phyloP scores from a whole-genome alignment of 2,329 filamentous ascomycete genomes.

The Rosellinia necatrix region DNA sequence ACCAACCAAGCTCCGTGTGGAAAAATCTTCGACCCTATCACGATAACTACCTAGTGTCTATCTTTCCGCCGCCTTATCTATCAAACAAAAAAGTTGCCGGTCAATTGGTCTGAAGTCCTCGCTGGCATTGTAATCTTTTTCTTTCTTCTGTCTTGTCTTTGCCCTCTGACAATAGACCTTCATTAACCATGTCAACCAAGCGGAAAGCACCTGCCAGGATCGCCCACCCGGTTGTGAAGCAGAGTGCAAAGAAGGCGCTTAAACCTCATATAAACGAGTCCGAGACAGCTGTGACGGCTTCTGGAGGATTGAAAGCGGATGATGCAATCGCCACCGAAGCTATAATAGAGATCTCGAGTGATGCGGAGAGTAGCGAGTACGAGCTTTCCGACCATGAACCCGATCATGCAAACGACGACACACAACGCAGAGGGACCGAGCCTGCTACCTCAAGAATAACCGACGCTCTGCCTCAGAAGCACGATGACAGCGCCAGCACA shows the following conservation, averaged over 20 bases:
- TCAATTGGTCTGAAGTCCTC: conserved; percentile 10
- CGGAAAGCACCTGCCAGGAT: conserved; percentile 63
- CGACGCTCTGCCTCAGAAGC: conserved; percentile 29
- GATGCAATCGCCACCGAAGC: conserved; percentile 42
- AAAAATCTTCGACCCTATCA: conserved; percentile 28
- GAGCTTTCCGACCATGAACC: conserved; percentile 52
- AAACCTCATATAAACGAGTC: conserved; percentile 62
- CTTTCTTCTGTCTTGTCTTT: background rate
- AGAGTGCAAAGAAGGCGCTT: conserved; percentile 55
- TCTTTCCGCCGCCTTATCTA: conserved; percentile 20
- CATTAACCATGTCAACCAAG: conserved; percentile 59
- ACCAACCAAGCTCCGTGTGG: conserved; percentile 12
- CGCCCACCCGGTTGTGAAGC: conserved; percentile 58
- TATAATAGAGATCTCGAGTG: conserved; percentile 63
- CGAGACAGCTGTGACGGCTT: conserved; percentile 56
- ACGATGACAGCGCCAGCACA: conserved; percentile 35
- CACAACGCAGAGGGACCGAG: conserved; percentile 9
- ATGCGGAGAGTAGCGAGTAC: conserved; percentile 53
- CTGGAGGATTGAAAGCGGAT: conserved; percentile 46
- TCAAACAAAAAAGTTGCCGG: conserved; percentile 27
- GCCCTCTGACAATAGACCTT: background rate
- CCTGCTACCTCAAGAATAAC: conserved; percentile 12
- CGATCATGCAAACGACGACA: conserved; percentile 28
- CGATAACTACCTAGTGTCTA: conserved; percentile 15
- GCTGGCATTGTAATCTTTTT: background rate